Evolutionary conservation across 257 asterid species (phyloP).

Genomic region (Handroanthus guayacan): DNA sequence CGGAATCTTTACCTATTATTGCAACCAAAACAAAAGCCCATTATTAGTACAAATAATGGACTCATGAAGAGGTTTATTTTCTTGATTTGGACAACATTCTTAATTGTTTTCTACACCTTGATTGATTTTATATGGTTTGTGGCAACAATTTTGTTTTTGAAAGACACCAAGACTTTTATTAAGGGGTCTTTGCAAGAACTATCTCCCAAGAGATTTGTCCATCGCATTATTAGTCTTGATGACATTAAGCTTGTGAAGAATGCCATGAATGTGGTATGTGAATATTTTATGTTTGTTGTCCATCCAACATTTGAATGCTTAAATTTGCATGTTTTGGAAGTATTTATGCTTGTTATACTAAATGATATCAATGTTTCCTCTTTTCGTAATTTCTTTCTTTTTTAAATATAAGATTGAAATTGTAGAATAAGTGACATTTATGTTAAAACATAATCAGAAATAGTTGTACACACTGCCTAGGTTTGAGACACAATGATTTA

Average conservation of each 20-base stretch:
- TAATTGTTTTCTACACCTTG: slow-evolving; percentile 35
- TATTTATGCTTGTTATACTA: too few relatives aligned
- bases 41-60: neutral
- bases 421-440: too few relatives aligned
- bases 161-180: slow-evolving; percentile 47
- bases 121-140: slow-evolving; percentile 33
- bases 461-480: too few relatives aligned
- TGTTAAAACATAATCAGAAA: too few relatives aligned
- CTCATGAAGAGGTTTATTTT: slow-evolving; percentile 1
- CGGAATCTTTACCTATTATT: slow-evolving; percentile 41
- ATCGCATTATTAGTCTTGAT: slow-evolving; percentile 42
- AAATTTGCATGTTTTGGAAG: too few relatives aligned
- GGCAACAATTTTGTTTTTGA: slow-evolving; percentile 38
- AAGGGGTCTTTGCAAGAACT: neutral
- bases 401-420: too few relatives aligned
- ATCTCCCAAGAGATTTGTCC: slow-evolving; percentile 41
- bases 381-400: too few relatives aligned
- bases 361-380: too few relatives aligned
- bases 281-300: neutral
- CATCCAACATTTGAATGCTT: too few relatives aligned
- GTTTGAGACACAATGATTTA: too few relatives aligned
- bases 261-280: slow-evolving; percentile 51
- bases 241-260: slow-evolving; percentile 57
- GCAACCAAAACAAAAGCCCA: slow-evolving; percentile 8
- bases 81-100: slow-evolving; percentile 31